Conservation (phyloP, 176 grass and related monocot species). For the Phoenix dactylifera region DNA sequence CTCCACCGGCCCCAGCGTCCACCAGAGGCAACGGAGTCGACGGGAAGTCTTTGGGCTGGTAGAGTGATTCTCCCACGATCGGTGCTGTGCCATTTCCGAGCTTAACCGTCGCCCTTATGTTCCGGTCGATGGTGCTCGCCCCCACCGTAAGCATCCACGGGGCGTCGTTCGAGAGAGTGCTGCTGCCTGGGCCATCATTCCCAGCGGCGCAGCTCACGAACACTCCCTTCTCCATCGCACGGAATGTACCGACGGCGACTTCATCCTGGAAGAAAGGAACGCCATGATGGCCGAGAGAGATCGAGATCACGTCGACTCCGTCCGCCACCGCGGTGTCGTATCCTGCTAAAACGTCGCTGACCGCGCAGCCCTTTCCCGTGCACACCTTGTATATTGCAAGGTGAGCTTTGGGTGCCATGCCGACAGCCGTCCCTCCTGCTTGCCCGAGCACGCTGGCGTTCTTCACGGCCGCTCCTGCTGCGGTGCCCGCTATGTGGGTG, state of each 20-base stretch:
- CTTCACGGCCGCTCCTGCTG: no score
- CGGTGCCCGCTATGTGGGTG: no score
- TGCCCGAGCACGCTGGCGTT: no score
- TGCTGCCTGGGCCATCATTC: constrained; percentile 18
- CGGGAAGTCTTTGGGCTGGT: constrained; percentile 14
- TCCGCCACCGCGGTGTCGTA: no score
- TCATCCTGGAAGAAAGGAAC: constrained; percentile 14
- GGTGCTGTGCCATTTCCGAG: constrained; percentile 32
- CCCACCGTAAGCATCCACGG: constrained; percentile 64
- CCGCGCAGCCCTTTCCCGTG: no score
- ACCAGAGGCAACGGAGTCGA: neutral
- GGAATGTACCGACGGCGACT: constrained; percentile 19
- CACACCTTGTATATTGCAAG: no score
- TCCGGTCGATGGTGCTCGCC: constrained; percentile 50
- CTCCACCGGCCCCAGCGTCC: neutral
- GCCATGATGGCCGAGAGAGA: constrained; percentile 11
- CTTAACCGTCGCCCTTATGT: constrained; percentile 18
- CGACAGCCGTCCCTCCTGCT: no score
- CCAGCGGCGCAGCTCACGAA: constrained; percentile 40
- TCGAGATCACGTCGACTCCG: constrained; percentile 23
- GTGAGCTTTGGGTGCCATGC: no score
- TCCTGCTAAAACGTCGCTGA: no score
- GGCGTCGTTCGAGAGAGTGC: constrained; percentile 30
- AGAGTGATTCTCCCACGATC: constrained; percentile 30
- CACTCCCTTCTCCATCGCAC: constrained; percentile 22